These are phyloP conservation scores for Coemansia sp. DNA, from an alignment of 192 early-diverging fungal genomes.

Conservation along the genomic window DNA sequence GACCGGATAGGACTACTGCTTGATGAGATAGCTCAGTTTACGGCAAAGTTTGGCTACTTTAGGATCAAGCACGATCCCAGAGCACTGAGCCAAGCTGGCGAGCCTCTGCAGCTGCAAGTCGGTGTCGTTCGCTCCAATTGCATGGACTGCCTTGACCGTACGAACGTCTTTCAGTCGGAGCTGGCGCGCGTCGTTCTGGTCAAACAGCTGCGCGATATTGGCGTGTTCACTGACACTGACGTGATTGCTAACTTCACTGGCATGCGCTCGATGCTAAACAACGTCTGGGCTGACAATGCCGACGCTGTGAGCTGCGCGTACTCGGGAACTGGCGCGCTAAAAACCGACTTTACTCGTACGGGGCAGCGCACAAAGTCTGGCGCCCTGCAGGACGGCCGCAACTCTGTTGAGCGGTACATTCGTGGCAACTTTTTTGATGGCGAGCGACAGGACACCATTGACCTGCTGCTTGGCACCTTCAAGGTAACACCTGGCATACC, in stretches of 20 bases:
- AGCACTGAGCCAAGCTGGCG: neutral
- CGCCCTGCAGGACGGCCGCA: conserved; percentile 75
- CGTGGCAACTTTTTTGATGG: conserved; percentile 97
- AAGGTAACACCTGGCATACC: conserved; percentile 27
- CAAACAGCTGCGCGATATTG: conserved; percentile 68
- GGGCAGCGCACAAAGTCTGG: conserved; percentile 85
- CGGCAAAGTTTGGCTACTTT: conserved; percentile 60
- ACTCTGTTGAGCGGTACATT: conserved; percentile 82
- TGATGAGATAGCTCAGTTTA: conserved; percentile 70
- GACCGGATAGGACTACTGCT: conserved; percentile 80
- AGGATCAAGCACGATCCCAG: conserved; percentile 15
- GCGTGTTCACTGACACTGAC: conserved; percentile 62
- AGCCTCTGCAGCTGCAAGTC: conserved; percentile 53
- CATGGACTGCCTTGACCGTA: conserved; percentile 99
- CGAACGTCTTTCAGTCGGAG: conserved; percentile 96
- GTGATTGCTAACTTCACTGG: conserved; percentile 61
- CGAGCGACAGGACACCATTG: conserved; percentile 85
- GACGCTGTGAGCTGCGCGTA: conserved; percentile 89
- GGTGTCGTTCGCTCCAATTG: conserved; percentile 95
- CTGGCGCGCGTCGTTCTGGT: conserved; percentile 74
- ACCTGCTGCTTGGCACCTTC: conserved; percentile 79
- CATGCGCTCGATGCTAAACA: conserved; percentile 77
- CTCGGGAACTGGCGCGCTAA: conserved; percentile 94
- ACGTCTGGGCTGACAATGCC: conserved; percentile 98
- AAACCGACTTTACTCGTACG: conserved; percentile 97